Evolutionary conservation across 164 flowering plant species (phyloP), one percentile per base, ranked within the genome.

Genomic region (Piper betle): DNA sequence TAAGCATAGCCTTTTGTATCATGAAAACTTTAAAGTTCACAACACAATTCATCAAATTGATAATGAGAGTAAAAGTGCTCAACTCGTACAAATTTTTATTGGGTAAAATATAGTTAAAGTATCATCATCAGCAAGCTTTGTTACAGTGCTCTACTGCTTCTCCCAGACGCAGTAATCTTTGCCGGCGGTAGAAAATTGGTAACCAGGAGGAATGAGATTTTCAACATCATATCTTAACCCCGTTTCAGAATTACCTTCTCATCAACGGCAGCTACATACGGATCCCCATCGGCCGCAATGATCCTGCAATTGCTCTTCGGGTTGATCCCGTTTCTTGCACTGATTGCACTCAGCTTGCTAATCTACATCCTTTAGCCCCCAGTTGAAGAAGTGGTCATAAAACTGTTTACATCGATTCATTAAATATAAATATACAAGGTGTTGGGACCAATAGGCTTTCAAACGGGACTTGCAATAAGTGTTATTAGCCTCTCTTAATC

Each of bases 331-430:
- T 78, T 82, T 66, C 79, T 78, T 2, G 54, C 55, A 59, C 93
- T 78, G 20, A 86, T 71, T 17, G 77, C 69, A 20, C 57, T 59
- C 71, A 91, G 60, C 19, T 80, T 82, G 0, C 63, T 59, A 18
- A 87, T 83, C 69, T 73, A 73, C n/a, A 3, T 79, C 87, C 73
- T 80, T 82, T 52, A 87, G 70, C 1, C 88, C 86, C 86, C 84
- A 85, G 15, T 83, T 80, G 43, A 81, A 74, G 73, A 77, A 83
- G 71, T 91, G 96, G 63, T 91, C 96, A 72, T 87, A 86, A 40
- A 91, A 91, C 97, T n/a, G n/a, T n/a, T n/a, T n/a, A n/a, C n/a
- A n/a, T n/a, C n/a, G n/a, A n/a, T n/a, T n/a, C n/a, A n/a, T 48
- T 16, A 4, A 52, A 52, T 18, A 4, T 13, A 52, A 52, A 52